Base-by-base conservation (phyloP, 345 rosid species). In the Gossypium longicalyx region DNA sequence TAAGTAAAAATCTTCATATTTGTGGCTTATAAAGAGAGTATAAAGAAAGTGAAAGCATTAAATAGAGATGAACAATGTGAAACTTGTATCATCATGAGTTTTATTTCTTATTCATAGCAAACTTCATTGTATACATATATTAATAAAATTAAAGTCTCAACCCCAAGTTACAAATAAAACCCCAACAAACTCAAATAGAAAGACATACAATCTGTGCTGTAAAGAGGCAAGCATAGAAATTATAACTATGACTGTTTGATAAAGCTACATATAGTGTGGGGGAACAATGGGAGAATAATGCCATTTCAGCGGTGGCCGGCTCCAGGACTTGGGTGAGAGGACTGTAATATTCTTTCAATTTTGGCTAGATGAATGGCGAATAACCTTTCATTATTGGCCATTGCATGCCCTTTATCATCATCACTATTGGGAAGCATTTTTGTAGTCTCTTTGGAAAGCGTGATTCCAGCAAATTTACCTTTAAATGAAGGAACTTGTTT, bases 311-410 rank as follows among this genome's bases (percentile, higher is more conserved):
- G 45, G 23, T 68, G 58, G 19, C 72, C 59, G 38, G 2, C 72
- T 68, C 72, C 72, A 49, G 72, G 72, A 27, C 72, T 68, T 16
- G 72, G 45, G 45, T 0, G 0, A 68, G 72, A 34, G 41, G 41
- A 68, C 44, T 49, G 8, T 25, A 48, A 49, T 15, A 68, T 3
- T 49, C 58, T 9, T 9, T 49, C 22, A 27, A 68, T 16, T 49
- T 49, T 68, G 44, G 58, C 57, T 0, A 48, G 57, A 67, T 67
- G 72, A 67, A 67, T 23, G 72, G 72, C 57, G n/a, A 68, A 25
- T 17, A 23, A 58, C 44, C 13, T 68, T 25, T 68, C 58, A 9
- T 51, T 68, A 68, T 68, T 25, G 4, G 16, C 44, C 23, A 25
- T 49, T 49, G 22, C 58, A 2, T 49, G 22, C 57, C 43, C 72